Evolutionary conservation across 306 rosid genomes (phyloP).

Genomic region (Pterocarpus santalinus): DNA sequence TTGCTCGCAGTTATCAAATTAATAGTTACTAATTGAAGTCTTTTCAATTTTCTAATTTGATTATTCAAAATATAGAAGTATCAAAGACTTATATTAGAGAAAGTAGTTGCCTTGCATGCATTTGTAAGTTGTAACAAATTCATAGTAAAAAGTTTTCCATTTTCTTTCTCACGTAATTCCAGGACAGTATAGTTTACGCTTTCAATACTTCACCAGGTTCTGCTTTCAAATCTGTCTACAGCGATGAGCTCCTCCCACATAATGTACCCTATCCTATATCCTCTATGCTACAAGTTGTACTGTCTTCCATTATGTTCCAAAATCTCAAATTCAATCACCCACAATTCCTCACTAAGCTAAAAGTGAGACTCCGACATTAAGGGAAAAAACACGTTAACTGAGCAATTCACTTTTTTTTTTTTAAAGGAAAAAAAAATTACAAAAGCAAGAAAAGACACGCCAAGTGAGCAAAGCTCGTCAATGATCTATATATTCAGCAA

Average conservation of each 20-base stretch:
- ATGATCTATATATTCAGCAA: constrained; percentile 9
- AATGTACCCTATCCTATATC: neutral
- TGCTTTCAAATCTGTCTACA: too few relatives aligned
- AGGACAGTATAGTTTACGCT: neutral
- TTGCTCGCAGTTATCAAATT: neutral
- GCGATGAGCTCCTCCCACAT: too few relatives aligned
- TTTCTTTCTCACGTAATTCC: neutral
- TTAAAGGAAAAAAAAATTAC: too few relatives aligned
- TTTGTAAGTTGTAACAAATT: neutral
- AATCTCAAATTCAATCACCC: neutral
- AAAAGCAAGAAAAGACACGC: neutral
- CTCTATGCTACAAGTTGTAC: neutral
- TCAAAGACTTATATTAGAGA: too few relatives aligned
- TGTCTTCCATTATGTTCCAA: neutral
- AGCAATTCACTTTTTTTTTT: too few relatives aligned
- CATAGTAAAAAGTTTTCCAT: neutral
- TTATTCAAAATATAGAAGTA: neutral
- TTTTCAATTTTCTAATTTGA: neutral
- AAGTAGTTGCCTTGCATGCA: neutral
- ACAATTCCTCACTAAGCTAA: too few relatives aligned
- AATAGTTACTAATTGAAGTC: neutral
- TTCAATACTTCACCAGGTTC: too few relatives aligned
- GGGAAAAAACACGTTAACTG: too few relatives aligned
- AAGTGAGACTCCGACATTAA: too few relatives aligned
- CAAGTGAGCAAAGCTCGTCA: constrained; percentile 1